phyloP scores from a whole-genome alignment of 306 rosid genomes.

The Ochetophila trinervis region DNA sequence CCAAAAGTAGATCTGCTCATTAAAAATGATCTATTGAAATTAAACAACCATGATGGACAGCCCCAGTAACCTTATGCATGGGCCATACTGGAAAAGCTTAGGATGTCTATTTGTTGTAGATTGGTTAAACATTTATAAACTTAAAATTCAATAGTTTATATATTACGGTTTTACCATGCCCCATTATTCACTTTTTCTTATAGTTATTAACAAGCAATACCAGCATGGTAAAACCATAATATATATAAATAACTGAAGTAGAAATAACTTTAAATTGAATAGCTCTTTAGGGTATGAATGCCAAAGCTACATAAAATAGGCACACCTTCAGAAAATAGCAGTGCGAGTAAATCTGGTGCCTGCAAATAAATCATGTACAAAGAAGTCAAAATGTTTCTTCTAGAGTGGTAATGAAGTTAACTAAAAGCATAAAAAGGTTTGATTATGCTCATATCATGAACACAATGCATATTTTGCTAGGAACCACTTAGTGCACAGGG shows the following conservation, averaged over 20 bases:
- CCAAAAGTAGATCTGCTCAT: conserved; percentile 9
- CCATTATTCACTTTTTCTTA: neutral
- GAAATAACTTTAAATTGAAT: neutral
- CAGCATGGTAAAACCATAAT: neutral
- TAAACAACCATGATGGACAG: too few species aligned
- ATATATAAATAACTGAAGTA: neutral
- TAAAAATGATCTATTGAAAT: neutral
- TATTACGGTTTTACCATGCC: neutral
- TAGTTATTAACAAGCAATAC: neutral
- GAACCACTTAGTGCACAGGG: neutral
- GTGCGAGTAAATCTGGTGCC: conserved; percentile 84
- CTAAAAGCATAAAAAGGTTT: neutral
- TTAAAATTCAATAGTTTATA: too few species aligned
- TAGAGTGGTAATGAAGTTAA: conserved; percentile 1
- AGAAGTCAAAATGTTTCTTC: conserved; percentile 28
- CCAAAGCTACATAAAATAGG: neutral
- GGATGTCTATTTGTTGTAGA: too few species aligned
- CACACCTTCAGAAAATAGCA: conserved; percentile 71
- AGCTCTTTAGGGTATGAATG: neutral
- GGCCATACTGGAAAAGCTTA: too few species aligned
- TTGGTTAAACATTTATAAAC: too few species aligned
- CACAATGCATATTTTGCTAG: neutral
- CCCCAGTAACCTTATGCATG: too few species aligned
- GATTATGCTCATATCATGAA: neutral
- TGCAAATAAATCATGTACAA: conserved; percentile 40